A percentile compares a stretch with the other conserved stretches of the same genome.
phyloP scores from a whole-genome alignment of 2,329 filamentous ascomycete species.

The Colletotrichum costaricense region DNA sequence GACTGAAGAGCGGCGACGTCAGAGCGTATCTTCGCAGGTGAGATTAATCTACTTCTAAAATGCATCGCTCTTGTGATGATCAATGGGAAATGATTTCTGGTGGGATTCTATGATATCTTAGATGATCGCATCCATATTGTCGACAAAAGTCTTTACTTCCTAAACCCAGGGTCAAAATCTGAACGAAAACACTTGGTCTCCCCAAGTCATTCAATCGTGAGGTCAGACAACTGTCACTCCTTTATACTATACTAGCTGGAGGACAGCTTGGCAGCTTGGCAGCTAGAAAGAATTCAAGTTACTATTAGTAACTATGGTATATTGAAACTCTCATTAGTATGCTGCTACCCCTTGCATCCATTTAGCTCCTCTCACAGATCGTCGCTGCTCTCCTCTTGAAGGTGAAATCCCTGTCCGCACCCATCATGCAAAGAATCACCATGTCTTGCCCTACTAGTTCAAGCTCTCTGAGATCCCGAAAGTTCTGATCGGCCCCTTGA shows the following conservation, averaged over 20 bases:
- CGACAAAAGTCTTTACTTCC: too few species aligned
- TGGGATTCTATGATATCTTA: too few species aligned
- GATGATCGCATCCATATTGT: too few species aligned
- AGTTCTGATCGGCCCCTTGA: conserved; percentile 7
- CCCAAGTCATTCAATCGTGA: too few species aligned
- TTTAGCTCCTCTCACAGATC: not conserved
- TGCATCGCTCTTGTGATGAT: too few species aligned
- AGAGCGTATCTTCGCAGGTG: not conserved
- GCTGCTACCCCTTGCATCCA: not conserved
- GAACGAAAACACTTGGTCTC: too few species aligned
- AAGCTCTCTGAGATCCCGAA: not conserved
- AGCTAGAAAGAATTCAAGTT: not conserved
- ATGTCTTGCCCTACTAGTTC: not conserved
- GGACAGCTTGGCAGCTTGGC: not conserved
- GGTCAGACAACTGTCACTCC: too few species aligned
- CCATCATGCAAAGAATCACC: not conserved
- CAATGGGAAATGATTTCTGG: too few species aligned
- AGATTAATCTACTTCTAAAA: too few species aligned
- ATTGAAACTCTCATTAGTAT: too few species aligned
- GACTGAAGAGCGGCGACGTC: conserved; percentile 20
- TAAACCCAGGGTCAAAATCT: too few species aligned
- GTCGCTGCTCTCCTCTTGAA: not conserved
- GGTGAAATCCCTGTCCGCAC: not conserved
- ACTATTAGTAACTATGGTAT: not conserved
- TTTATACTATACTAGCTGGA: too few species aligned